A percentile compares a stretch with the other conserved stretches of the same genome.
Conservation (phyloP, 306 rosid genomes). For the Dalbergia cultrata region DNA sequence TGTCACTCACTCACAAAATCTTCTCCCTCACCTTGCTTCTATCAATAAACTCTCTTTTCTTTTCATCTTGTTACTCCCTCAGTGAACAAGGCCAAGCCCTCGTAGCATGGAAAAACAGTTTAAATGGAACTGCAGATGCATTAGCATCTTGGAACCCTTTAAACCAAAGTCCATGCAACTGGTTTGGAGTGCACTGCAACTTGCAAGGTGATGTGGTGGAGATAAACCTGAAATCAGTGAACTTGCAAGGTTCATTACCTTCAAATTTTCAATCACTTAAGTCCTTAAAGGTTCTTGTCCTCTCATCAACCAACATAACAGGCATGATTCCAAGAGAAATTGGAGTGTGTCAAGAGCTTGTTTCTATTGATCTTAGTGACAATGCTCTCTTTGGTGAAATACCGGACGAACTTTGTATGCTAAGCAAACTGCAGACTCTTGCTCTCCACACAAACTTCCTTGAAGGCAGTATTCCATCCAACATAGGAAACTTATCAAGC, state of each 20-base stretch:
- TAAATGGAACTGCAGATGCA: slow-evolving; percentile 56
- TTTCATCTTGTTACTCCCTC: slow-evolving; percentile 69
- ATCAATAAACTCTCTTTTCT: slow-evolving; percentile 58
- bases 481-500: slow-evolving; percentile 70
- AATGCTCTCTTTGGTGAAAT: slow-evolving; percentile 75
- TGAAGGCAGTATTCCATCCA: slow-evolving; percentile 70
- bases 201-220: slow-evolving; percentile 64
- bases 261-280: slow-evolving; percentile 70
- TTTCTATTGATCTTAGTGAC: slow-evolving; percentile 63
- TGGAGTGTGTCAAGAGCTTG: slow-evolving; percentile 68
- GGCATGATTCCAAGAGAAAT: slow-evolving; percentile 75
- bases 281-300: slow-evolving; percentile 60
- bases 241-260: slow-evolving; percentile 81
- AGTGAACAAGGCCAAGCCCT: slow-evolving; percentile 86
- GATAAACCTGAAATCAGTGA: slow-evolving; percentile 62
- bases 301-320: slow-evolving; percentile 71
- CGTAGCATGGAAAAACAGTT: slow-evolving; percentile 76
- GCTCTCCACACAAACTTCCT: slow-evolving; percentile 64
- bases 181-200: slow-evolving; percentile 84
- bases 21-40: slow-evolving; percentile 60
- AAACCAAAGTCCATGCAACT: slow-evolving; percentile 72
- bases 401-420: slow-evolving; percentile 77
- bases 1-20: slow-evolving; percentile 55
- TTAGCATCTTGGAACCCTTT: slow-evolving; percentile 73
- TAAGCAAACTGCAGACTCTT: slow-evolving; percentile 63